Evolutionary conservation across 2,329 filamentous ascomycete species (phyloP).

Genomic region (Aspergillus ibericus): DNA sequence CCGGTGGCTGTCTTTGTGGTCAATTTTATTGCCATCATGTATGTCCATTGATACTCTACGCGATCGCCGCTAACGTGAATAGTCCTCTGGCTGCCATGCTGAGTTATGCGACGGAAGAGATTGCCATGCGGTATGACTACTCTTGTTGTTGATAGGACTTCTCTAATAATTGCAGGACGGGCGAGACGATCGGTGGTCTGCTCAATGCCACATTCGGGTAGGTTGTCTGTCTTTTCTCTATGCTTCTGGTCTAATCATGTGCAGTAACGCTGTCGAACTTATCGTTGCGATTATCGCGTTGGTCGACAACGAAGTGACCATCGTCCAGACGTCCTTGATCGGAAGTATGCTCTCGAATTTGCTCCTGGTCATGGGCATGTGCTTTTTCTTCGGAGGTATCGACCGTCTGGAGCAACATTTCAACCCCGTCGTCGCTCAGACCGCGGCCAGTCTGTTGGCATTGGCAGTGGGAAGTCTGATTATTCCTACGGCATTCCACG

Average conservation of each 20-base stretch:
- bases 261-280: conserved; percentile 78
- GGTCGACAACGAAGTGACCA: conserved; percentile 69
- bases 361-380: conserved; percentile 85
- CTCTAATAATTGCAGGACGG: conserved; percentile 48
- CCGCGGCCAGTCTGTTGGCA: conserved; percentile 76
- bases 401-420: conserved; percentile 81
- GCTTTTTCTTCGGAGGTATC: conserved; percentile 83
- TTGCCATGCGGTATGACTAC: conserved; percentile 59
- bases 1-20: conserved; percentile 73
- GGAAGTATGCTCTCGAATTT: conserved; percentile 91
- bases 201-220: conserved; percentile 84
- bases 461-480: conserved; percentile 79
- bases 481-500: conserved; percentile 83
- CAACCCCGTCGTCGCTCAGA: conserved; percentile 89
- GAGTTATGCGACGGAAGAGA: conserved; percentile 85
- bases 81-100: conserved; percentile 79
- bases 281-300: conserved; percentile 87
- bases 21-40: conserved; percentile 90
- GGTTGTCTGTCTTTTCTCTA: not conserved
- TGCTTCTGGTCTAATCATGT: conserved; percentile 5
- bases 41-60: conserved; percentile 7
- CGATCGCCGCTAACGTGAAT: not conserved
- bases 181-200: conserved; percentile 83
- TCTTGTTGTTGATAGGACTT: not conserved
- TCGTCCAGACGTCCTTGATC: conserved; percentile 90